Evolutionary conservation across 179 eudicot species (phyloP), one percentile per base, ranked within the genome.

Genomic region (Spergularia azorica): DNA sequence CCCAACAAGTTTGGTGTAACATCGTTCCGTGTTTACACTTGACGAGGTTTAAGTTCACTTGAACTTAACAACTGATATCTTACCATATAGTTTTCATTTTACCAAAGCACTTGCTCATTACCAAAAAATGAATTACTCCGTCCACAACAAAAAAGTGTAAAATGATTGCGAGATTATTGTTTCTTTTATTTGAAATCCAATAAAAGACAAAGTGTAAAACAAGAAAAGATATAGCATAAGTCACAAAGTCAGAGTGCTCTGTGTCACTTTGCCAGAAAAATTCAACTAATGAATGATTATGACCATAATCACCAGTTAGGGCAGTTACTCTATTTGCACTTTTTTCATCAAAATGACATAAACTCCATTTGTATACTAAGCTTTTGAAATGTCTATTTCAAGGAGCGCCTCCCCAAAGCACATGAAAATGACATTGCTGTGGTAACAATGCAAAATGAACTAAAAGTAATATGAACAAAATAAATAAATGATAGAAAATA

Each of bases 311-410:
- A 67, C 21, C 32, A 26, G 32, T 26, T 26, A 26, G 32, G 32
- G 32, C 46, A 70, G 55, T 51, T 76, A 26, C 66, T 26, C n/a
- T 18, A n/a, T 63, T 61, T 70, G 15, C 75, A 54, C 5, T 52
- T 0, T 67, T 41, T 15, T 63, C 36, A 39, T 5, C 32, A 20
- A 3, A 39, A 10, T 12, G 48, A 9, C 50, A 66, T 43, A 65
- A 5, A 78, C 64, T 36, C 54, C 43, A 66, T 38, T 38, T 59
- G 12, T 8, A 73, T 67, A 12, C 10, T 68, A 64, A 71, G 65
- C 9, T 43, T 17, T 13, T 66, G 80, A 76, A 18, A 80, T 64
- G 79, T 80, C 79, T 2, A 36, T 63, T 46, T 80, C 79, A 64
- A 26, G 83, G 72, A 75, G 76, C 67, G 75, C 55, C 72, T 41